Conservation (phyloP, 345 rosid species). For the Lumnitzera racemosa region DNA sequence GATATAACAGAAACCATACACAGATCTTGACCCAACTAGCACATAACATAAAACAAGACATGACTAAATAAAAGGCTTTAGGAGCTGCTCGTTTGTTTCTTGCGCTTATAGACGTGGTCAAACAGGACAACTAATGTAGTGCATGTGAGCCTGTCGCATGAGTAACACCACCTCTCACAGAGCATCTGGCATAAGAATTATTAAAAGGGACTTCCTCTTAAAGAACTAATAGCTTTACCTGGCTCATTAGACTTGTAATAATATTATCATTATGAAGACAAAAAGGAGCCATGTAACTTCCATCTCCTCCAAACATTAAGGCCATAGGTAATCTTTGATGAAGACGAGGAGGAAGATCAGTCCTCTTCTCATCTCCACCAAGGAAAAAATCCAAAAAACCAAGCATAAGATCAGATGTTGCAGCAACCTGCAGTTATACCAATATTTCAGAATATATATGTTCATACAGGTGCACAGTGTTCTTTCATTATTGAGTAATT, state of each 20-base stretch:
- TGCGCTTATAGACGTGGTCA: no score
- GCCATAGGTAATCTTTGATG: constrained; percentile 72
- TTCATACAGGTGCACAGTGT: no score
- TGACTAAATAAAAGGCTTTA: no score
- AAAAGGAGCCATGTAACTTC: constrained; percentile 89
- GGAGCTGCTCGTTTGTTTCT: no score
- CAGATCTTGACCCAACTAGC: no score
- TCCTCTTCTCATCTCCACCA: constrained; percentile 91
- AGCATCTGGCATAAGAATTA: constrained; percentile 5
- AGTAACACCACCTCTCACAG: not conserved
- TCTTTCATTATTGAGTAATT: no score
- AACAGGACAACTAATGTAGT: no score
- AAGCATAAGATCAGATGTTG: constrained; percentile 79
- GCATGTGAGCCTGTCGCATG: no score
- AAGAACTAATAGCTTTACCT: constrained; percentile 34
- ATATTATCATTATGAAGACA: constrained; percentile 78
- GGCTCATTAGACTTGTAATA: constrained; percentile 81
- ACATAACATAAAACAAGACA: no score
- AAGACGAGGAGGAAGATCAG: constrained; percentile 76
- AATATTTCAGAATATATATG: not conserved
- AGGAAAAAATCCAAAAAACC: constrained; percentile 85
- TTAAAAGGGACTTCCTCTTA: not conserved
- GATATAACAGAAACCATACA: no score
- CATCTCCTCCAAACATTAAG: constrained; percentile 78
- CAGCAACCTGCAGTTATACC: constrained; percentile 55